Percentiles rank a stretch among this genome's conserved stretches.
These are phyloP conservation scores for Cephalotrichum gorgonifer DNA, from an alignment of 2,329 filamentous ascomycete species.

Conservation along the genomic window DNA sequence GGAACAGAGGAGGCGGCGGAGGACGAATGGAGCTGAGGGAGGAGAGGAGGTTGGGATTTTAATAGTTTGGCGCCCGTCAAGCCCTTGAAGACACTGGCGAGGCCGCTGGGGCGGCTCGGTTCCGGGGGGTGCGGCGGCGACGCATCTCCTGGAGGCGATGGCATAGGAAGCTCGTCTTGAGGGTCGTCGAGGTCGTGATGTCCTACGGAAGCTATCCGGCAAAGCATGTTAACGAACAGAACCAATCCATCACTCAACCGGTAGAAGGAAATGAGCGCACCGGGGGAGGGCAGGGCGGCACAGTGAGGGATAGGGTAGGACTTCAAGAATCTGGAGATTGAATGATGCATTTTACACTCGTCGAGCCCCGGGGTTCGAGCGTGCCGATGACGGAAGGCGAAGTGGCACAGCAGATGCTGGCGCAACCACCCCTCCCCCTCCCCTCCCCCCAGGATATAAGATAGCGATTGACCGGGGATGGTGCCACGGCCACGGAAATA, in stretches of 20 bases:
- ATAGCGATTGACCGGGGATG: no score
- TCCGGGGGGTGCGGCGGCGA: slow-evolving; percentile 40
- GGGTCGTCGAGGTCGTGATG: slow-evolving; percentile 29
- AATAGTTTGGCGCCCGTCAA: slow-evolving; percentile 39
- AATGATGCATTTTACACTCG: background rate
- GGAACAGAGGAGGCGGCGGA: slow-evolving; percentile 20
- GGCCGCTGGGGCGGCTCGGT: slow-evolving; percentile 41
- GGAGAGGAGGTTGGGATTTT: slow-evolving; percentile 35
- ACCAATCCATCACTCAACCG: slow-evolving; percentile 7
- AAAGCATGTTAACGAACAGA: slow-evolving; percentile 27
- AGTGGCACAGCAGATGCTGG: slow-evolving; percentile 1
- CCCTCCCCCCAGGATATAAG: no score
- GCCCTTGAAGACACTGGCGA: slow-evolving; percentile 55
- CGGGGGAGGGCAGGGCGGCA: background rate
- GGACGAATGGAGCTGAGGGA: background rate
- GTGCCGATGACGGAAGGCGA: background rate
- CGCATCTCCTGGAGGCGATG: slow-evolving; percentile 48
- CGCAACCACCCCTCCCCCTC: no score
- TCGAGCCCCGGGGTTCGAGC: background rate
- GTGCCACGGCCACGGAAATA: background rate
- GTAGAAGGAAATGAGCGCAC: slow-evolving; percentile 4
- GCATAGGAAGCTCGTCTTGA: slow-evolving; percentile 41
- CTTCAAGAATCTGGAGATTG: no score
- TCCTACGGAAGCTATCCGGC: slow-evolving; percentile 31
- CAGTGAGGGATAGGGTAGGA: background rate